Base-by-base conservation (phyloP, 352 stramenopile species). In the Paralagenidium karlingii region DNA sequence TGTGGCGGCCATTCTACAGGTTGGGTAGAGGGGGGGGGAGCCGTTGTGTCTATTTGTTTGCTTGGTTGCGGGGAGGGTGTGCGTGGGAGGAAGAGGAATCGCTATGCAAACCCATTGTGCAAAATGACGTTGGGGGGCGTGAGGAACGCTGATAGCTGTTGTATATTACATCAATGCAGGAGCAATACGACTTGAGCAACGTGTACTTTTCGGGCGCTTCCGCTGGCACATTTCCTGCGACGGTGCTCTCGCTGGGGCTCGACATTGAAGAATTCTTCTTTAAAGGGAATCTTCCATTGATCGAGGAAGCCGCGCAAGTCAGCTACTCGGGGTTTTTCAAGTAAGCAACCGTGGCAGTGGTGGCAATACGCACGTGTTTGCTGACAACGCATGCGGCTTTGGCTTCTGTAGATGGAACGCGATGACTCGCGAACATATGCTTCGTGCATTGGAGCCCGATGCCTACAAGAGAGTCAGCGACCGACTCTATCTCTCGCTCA, bases 221-320 rank as follows among this genome's bases (percentile, higher is more conserved):
- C 8, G 75, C 75, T 18, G 71, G 71, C 1, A 83, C 68, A 52
- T 89, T 89, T 50, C 69, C 75, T 0, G 71, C 75, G 3, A 58
- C 73, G 16, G 48, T 86, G 10, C 47, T 86, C 26, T 64, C 71
- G 11, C 47, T 89, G 19, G 63, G 52, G 7, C 67, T 83, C 28
- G 56, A 83, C 51, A 69, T 76, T 25, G 83, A 76, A 47, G 68
- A 83, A 57, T 82, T 86, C 44, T 89, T 89, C 64, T 81, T 82
- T 46, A 82, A 83, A 47, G 55, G 75, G 47, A 89, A 89, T 52
- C 36, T 85, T 26, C 63, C 65, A 18, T 46, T 89, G 16, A 81
- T 86, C 42, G 63, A 83, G 49, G 44, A 77, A 11, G 70, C 69
- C 1, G 69, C 73, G 0, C 34, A 60, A 18, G 65, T 49, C 25